These are phyloP conservation scores for Collybiopsis confluens DNA, from an alignment of 768 basidiomycete genomes.

Conservation along the genomic window DNA sequence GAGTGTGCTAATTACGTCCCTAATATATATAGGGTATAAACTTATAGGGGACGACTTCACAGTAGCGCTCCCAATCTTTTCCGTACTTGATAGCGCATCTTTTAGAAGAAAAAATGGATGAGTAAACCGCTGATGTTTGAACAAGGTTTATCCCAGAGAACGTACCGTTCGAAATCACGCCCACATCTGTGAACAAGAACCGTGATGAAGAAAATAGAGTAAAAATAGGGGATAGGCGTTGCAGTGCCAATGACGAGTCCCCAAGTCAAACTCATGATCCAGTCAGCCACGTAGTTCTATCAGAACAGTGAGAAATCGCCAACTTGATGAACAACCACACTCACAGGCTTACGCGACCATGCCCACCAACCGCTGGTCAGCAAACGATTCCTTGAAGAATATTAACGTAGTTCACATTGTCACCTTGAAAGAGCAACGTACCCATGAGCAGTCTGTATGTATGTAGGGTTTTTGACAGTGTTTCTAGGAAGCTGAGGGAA, in stretches of 20 bases:
- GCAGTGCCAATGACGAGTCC: slow-evolving; percentile 72
- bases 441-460: slow-evolving; percentile 93
- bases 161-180: slow-evolving; percentile 89
- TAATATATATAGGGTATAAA: slow-evolving; percentile 89
- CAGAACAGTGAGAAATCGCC: neutral
- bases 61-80: slow-evolving; percentile 92
- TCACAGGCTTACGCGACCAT: slow-evolving; percentile 86
- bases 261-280: slow-evolving; percentile 83
- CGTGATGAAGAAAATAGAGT: slow-evolving; percentile 92
- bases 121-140: neutral
- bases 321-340: slow-evolving; percentile 19
- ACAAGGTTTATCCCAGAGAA: slow-evolving; percentile 3
- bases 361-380: slow-evolving; percentile 94
- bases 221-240: slow-evolving; percentile 91
- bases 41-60: slow-evolving; percentile 81
- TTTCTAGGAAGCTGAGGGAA: slow-evolving; percentile 92
- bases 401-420: neutral
- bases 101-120: slow-evolving; percentile 9
- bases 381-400: slow-evolving; percentile 67
- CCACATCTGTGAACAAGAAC: slow-evolving; percentile 89
- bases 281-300: slow-evolving; percentile 93
- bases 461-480: slow-evolving; percentile 81
- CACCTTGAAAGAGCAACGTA: slow-evolving; percentile 22
- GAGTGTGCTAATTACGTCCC: slow-evolving; percentile 5
- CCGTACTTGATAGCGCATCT: slow-evolving; percentile 88